Evolutionary conservation across 208 protist species (phyloP), one percentile per base, ranked within the genome.

Genomic region (Leishmania tarentolae): DNA sequence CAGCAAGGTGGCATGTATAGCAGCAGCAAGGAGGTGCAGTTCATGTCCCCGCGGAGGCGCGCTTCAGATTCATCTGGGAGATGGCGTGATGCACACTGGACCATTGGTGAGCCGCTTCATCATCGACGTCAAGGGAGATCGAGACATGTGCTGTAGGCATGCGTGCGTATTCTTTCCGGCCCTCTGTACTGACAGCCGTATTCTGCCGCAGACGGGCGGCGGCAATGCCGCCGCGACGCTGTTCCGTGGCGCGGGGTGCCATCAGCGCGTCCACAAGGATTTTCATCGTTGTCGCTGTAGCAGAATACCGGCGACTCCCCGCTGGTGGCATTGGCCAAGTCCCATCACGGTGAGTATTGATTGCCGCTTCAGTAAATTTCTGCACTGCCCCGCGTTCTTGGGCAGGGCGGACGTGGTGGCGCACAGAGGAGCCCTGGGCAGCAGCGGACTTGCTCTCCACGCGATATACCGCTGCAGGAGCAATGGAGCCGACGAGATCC

Each of bases 281-380:
- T 83, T 89, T 46, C 75, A 79, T 52, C 86, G 87, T 74, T 42
- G 57, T 31, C 86, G 86, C 3, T 76, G 76, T 40, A 53, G 53
- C 35, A 3, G 8, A 1, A 50, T 86, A 83, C 61, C 17, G 44
- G 31, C 35, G 47, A 52, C 8, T 24, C 13, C 61, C 61, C 70
- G 13, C 52, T 35, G 52, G n/a, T 35, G 66, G 56, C 17, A 42
- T 79, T 53, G 31, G 46, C n/a, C 19, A 35, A 17, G 21, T 61
- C 5, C 61, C 11, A 11, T 50, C 46, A 73, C 31, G n/a, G 31
- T 82, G 17, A 78, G 35, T 7, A 73, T 92, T 31, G 81, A 86
- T 24, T 77, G 86, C 56, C 86, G 81, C 77, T 69, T 93, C 35
- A 91, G 86, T 75, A 88, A 93, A 78, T 83, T 83, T 90, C 47